Evolutionary conservation across 1,284 basidiomycete species (phyloP), one percentile per base, ranked within the genome.

Genomic region (Phellopilus nigrolimitatus): DNA sequence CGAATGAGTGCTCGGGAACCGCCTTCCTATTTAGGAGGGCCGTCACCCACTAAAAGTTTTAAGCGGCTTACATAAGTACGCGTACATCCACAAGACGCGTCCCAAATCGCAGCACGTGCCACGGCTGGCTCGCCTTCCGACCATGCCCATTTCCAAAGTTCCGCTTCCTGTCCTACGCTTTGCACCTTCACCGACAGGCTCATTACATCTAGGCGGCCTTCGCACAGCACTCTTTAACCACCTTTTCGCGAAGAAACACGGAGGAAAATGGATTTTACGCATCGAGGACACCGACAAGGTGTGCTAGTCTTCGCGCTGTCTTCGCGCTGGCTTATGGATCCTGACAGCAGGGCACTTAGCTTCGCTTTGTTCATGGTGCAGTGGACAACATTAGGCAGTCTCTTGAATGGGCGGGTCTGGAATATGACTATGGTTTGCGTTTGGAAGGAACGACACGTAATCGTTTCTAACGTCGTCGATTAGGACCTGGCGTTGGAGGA

Each of bases 231-330:
- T 99, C 3, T 95, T 95, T 71, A 99, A 99, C 65, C 80, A 97
- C 62, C 70, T 98, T 0, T 84, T 88, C 53, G 90, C 94, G 1
- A 78, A 79, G 59, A 91, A 89, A 62, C 73, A 81, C 24, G 81
- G 80, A 1, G 95, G 94, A 1, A 85, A 86, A 62, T 97, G 91
- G 89, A 80, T 97, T 30, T 70, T 98, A 54, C 75, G 97, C 31
- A 85, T 99, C 39, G 95, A 99, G 66, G 97, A 99, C 67, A 99
- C 97, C 0, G 95, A 99, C 66, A 71, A 79, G 57, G 91, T 91
- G 55, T 57, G 79, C 67, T 17, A 5, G 36, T 31, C 4, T 15
- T 33, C 49, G 28, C 22, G 34, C 47, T 17, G 13, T 22, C 47
- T 19, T 28, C 27, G n/a, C 17, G 13, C 25, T 24, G 19, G 24